Base-by-base conservation (phyloP, 2,329 filamentous ascomycete genomes). In the Ceratocystis ficicola region DNA sequence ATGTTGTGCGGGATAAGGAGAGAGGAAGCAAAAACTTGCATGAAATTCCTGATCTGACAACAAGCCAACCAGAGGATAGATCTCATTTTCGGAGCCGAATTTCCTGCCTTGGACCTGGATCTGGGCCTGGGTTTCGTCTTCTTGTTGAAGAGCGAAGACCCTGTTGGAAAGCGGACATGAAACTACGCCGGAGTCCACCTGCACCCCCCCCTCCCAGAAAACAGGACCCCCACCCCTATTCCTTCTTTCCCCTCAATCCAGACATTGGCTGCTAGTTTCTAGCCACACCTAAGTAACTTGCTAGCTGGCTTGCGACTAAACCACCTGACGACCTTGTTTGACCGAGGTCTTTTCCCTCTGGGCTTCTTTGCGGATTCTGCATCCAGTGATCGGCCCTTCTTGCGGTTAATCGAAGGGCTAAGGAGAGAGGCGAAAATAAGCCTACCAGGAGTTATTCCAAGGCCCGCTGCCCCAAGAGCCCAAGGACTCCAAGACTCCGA, bases 11-110 rank as follows among this genome's bases (percentile, higher is more conserved):
- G 36, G 10, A 41, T 41, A 41, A 41, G 36, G 36, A 41, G 10
- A 41, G 36, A 41, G 10, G 8, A 41, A 41, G 36, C 36, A 36
- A 41, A 7, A 22, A 28, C 15, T n/a, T 57, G 52, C 52, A 57
- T 57, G 10, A 57, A 57, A 28, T 57, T 57, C 22, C 22, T 57
- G 52, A 57, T 57, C 52, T 57, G 52, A 57, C 52, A 57, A 30
- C 36, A 41, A 32, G 25, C 25, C 50, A 55, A 28, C 50, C 50
- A 55, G 3, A 25, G 50, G 8, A 15, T 6, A 12, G 10, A 5
- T 6, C 17, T 15, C 3, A 15, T 57, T 57, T 15, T 57, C 52
- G 52, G 25, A 57, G 52, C 52, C 52, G 52, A 57, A 17, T 1
- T 28, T 57, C 52, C 25, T 17, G 52, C 10, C 52, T 28, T 57